Evolutionary conservation across 345 rosid species (phyloP), one percentile per base, ranked within the genome.

Genomic region (Alliaria petiolata): DNA sequence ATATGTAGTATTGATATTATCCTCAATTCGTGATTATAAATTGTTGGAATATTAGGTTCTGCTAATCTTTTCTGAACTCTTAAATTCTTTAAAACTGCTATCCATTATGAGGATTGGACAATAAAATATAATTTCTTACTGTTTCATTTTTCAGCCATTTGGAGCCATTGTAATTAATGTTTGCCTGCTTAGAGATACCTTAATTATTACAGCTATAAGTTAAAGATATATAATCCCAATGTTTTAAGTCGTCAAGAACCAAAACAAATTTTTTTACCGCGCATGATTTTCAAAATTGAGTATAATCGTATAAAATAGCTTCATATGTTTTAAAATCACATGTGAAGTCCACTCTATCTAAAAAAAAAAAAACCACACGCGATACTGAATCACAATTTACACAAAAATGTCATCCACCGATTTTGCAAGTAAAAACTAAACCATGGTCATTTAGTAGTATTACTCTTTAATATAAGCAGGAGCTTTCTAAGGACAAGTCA

Each of bases 401-500:
- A n/a, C n/a, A 43, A 15, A 6, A 2, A 15, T 43, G 2, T 7
- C 7, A 44, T 44, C 49, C 49, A 44, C 20, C 19, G 20, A 38
- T 44, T 44, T 44, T 7, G 10, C 3, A 15, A 44, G 1, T 3
- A 42, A 15, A 15, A 44, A 44, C 9, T 8, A 34, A 34, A 34
- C 20, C 8, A 15, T 15, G 47, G 7, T 44, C 20, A 7, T 43
- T 14, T 2, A 6, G 20, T 44, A 8, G 49, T 44, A 16, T 44
- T 15, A 7, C 20, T 15, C 20, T 44, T 46, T 59, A 38, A 60
- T 10, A 42, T 20, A 44, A 45, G 14, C 49, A 53, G 63, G 31
- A 34, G 64, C 39, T 63, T 44, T 35, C 30, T 34, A 3, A 10
- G 16, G 67, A 66, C 72, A 74, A 47, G 28, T 19, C 54, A 74